These are phyloP conservation scores for Colletotrichum cuscutae DNA, from an alignment of 2,329 filamentous ascomycete species.

Conservation along the genomic window DNA sequence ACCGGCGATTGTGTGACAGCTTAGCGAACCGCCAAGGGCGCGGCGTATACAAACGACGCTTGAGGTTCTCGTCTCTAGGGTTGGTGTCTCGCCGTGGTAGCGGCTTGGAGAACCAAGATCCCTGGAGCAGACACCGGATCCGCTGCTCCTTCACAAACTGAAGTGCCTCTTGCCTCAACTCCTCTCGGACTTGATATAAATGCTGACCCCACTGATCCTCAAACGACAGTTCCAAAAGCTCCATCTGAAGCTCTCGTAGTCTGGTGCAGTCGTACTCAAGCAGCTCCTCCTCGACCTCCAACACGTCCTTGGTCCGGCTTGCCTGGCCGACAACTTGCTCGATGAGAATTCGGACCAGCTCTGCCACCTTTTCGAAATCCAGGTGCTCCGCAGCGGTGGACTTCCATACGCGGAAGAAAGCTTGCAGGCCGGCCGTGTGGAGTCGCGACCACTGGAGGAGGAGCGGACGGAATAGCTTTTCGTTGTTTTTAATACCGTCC, in stretches of 20 bases:
- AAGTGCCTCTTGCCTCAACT: conserved; percentile 88
- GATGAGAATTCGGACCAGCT: conserved; percentile 88
- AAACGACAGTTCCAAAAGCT: conserved; percentile 88
- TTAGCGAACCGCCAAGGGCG: conserved; percentile 84
- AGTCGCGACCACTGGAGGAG: conserved; percentile 93
- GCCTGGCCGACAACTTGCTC: conserved; percentile 90
- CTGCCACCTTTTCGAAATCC: conserved; percentile 93
- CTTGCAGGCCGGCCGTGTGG: conserved; percentile 85
- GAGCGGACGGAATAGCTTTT: conserved; percentile 86
- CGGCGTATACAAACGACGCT: conserved; percentile 55
- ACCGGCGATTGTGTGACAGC: conserved; percentile 90
- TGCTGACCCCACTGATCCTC: conserved; percentile 96
- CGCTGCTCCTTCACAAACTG: conserved; percentile 98
- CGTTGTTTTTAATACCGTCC: conserved; percentile 81
- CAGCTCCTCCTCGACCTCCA: conserved; percentile 90
- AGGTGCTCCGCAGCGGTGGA: conserved; percentile 83
- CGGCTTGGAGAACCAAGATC: conserved; percentile 83
- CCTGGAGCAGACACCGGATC: conserved; percentile 86
- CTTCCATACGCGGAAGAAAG: conserved; percentile 95
- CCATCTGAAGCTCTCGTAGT: conserved; percentile 91
- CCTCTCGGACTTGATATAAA: conserved; percentile 88
- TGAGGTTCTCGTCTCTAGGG: conserved; percentile 44
- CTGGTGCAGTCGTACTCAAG: conserved; percentile 82
- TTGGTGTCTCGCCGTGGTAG: conserved; percentile 50
- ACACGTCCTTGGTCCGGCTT: conserved; percentile 81